Percentiles rank a stretch among this genome's conserved stretches.
Conservation (phyloP, 2,329 filamentous ascomycete species). For the Colletotrichum godetiae region DNA sequence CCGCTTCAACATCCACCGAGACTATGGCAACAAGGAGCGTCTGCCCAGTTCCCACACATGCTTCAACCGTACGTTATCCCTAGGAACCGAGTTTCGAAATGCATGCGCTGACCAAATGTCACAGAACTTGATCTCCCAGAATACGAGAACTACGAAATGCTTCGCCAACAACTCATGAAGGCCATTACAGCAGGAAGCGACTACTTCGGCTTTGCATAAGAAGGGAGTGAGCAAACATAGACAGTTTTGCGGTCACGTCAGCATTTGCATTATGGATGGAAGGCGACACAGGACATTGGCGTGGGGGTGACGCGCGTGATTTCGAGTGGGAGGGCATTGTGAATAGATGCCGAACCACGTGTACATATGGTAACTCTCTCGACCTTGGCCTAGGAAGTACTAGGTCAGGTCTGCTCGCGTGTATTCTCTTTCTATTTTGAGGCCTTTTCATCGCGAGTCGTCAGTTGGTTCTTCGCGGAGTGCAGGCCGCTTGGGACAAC, state of each 20-base stretch:
- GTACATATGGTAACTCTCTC: constrained; percentile 24
- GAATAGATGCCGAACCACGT: constrained; percentile 5
- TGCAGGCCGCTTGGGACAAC: constrained; percentile 23
- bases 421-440: background rate
- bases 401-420: background rate
- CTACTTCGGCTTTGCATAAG: constrained; percentile 95
- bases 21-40: constrained; percentile 96
- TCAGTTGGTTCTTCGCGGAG: constrained; percentile 14
- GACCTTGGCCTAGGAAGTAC: background rate
- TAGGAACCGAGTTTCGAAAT: background rate
- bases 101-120: constrained; percentile 1
- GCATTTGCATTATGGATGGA: constrained; percentile 33
- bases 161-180: constrained; percentile 89
- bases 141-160: constrained; percentile 94
- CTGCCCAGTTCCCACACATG: constrained; percentile 97
- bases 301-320: constrained; percentile 21
- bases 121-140: constrained; percentile 97
- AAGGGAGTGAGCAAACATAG: constrained; percentile 30
- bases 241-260: constrained; percentile 20
- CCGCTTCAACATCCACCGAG: constrained; percentile 98
- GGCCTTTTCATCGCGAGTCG: background rate
- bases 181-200: constrained; percentile 98
- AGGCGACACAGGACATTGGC: constrained; percentile 26
- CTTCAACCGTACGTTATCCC: constrained; percentile 88
- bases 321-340: constrained; percentile 19